Base-by-base conservation (phyloP, 371 early-diverging fungal genomes). In the Mucor plumbeus region DNA sequence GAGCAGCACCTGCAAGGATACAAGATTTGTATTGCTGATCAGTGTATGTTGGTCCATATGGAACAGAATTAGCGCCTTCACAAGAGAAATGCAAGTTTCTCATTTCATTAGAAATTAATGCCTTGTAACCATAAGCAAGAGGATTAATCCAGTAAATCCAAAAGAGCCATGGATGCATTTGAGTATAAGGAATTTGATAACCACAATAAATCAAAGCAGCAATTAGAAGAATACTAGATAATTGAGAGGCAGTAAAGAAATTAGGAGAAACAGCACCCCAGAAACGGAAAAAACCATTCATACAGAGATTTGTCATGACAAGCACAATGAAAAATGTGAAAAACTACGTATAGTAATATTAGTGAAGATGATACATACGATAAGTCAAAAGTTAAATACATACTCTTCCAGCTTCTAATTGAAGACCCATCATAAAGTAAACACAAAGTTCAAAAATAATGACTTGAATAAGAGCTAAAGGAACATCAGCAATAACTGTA, bases 121-220 rank as follows among this genome's bases (percentile, higher is more conserved):
- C 87, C 67, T 85, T 79, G 70, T 83, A 84, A 10, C 88, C 87
- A 63, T 90, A 90, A 0, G 88, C 85, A 15, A 92, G 69, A 10
- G 91, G 88, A 38, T 85, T 88, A 53, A 89, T 83, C 84, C 86
- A 90, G 72, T 83, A 87, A 38, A 90, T 82, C 90, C 90, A 90
- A 53, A 78, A 75, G 15, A 91, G 78, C 87, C 88, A 90, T 26
- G 86, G 88, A 61, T 89, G 84, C 90, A 92, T 90, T 14, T 75
- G 58, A 7, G 39, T 59, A 53, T 82, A 83, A 13, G 88, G 87
- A 55, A 88, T 83, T 62, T 87, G 79, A 58, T 90, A 91, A 17
- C 91, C 91, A 61, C 81, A 82, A 62, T 90, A 88, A 17, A 88
- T 67, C 60, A 88, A 81, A 64, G 80, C 66, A 21, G 87, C 76